Base-by-base conservation (phyloP, 2,329 filamentous ascomycete genomes). In the Colletotrichum navitas region DNA sequence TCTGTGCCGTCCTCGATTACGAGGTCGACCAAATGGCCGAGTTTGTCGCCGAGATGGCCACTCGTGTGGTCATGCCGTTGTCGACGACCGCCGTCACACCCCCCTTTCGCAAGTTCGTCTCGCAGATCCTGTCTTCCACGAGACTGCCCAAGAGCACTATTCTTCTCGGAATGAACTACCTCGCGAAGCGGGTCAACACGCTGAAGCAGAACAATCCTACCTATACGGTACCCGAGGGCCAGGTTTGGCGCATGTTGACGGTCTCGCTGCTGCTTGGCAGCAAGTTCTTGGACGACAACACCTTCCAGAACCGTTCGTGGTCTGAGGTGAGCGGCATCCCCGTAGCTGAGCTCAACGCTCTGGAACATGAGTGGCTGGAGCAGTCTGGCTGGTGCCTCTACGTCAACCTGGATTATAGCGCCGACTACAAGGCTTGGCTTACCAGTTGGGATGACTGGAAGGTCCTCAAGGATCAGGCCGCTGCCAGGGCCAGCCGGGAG, bases 241-340 rank as follows among this genome's bases (percentile, higher is more conserved):
- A 96, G 79, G 88, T 97, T 66, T 97, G 95, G 87, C 92, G 94
- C 72, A 92, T 97, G 84, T 87, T 97, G 74, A 97, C 94, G 8
- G 92, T 95, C 47, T 90, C 93, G 10, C 85, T 98, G 68, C 88
- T 98, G 63, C 87, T 98, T 64, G 95, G 94, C 72, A 97, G 94
- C 89, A 98, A 98, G 84, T 98, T 97, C 78, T 86, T 97, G 75
- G 95, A 98, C 78, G 95, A 97, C 86, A 97, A 97, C 83, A 98
- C 95, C 7, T 98, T 98, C 83, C 95, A 97, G 86, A 98, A 97
- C 84, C 92, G 94, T 66, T 97, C 95, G 1, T 98, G 95, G 95
- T 94, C 95, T 6, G 95, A 98, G 79, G 95, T 98, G 63, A 97
- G 94, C 82, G 94, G 93, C 73, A 97, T 98, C 75, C 87, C 91